These are phyloP conservation scores for Alternaria incomplexa DNA, from an alignment of 2,329 filamentous ascomycete genomes.

Conservation along the genomic window DNA sequence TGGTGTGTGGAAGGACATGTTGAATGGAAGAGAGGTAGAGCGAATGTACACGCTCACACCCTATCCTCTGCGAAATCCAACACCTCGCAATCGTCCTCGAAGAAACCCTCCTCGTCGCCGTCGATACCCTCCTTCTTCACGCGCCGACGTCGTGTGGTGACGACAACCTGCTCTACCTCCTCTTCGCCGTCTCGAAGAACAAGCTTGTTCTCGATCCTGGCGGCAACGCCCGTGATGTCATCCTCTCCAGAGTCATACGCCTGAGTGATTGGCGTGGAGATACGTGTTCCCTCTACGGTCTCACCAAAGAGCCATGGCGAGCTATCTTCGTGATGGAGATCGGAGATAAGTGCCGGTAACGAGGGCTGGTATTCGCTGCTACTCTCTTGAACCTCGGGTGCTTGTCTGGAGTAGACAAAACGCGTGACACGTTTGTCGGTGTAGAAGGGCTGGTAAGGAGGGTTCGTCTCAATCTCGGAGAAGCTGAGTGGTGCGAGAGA, in stretches of 20 bases:
- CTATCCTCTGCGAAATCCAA: constrained; percentile 78
- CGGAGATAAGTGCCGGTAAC: constrained; percentile 28
- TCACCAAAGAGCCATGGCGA: constrained; percentile 62
- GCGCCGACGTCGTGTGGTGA: constrained; percentile 75
- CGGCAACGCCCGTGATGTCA: constrained; percentile 58
- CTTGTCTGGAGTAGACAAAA: constrained; percentile 64
- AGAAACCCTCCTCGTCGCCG: constrained; percentile 75
- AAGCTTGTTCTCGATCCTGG: constrained; percentile 47
- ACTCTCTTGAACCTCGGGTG: constrained; percentile 25
- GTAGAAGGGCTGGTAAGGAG: constrained; percentile 95
- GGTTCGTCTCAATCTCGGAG: constrained; percentile 94
- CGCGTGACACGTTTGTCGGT: constrained; percentile 85
- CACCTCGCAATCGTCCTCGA: constrained; percentile 91
- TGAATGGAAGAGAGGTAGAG: background rate
- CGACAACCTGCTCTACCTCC: constrained; percentile 77
- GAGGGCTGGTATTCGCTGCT: constrained; percentile 30
- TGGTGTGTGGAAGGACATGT: background rate
- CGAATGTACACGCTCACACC: constrained; percentile 42
- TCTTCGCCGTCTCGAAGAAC: constrained; percentile 61
- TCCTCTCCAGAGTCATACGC: constrained; percentile 46
- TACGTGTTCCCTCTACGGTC: constrained; percentile 55
- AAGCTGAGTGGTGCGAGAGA: constrained; percentile 60
- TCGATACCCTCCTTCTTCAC: constrained; percentile 55
- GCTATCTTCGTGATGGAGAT: constrained; percentile 44
- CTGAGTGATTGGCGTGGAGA: constrained; percentile 47